Evolutionary conservation across 2,329 filamentous ascomycete genomes (phyloP).

Genomic region (Pleoardoris graminearum): DNA sequence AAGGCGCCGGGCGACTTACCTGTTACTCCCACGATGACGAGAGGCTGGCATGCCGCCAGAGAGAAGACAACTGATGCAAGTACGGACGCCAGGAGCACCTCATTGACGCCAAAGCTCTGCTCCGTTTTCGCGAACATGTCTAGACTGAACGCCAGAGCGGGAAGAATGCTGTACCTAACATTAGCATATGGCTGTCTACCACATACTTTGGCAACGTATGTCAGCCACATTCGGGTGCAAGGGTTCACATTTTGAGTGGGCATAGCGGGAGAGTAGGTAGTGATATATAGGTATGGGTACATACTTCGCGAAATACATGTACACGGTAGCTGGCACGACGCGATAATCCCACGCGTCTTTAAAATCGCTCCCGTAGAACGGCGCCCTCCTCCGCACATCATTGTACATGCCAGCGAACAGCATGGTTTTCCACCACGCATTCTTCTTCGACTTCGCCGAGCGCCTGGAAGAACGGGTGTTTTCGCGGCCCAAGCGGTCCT

Average conservation of each 20-base stretch:
- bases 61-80: slow-evolving; percentile 81
- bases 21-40: slow-evolving; percentile 90
- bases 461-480: slow-evolving; percentile 20
- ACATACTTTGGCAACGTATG: too few relatives aligned
- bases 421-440: slow-evolving; percentile 72
- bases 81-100: slow-evolving; percentile 84
- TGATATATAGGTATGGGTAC: slow-evolving; percentile 26
- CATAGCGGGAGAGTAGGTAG: neutral
- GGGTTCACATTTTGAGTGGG: too few relatives aligned
- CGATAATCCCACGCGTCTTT: slow-evolving; percentile 87
- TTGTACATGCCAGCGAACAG: slow-evolving; percentile 79
- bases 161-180: slow-evolving; percentile 68
- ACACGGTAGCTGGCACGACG: slow-evolving; percentile 81
- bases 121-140: slow-evolving; percentile 92
- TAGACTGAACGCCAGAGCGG: slow-evolving; percentile 83
- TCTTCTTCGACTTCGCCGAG: slow-evolving; percentile 21
- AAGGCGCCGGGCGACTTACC: slow-evolving; percentile 47
- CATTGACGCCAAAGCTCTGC: slow-evolving; percentile 85
- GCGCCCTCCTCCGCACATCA: slow-evolving; percentile 72
- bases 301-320: slow-evolving; percentile 96
- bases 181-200: too few relatives aligned
- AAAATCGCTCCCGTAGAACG: slow-evolving; percentile 84
- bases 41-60: slow-evolving; percentile 76
- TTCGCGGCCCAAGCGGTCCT: slow-evolving; percentile 18
- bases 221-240: too few relatives aligned